These are phyloP conservation scores for Fusarium staphyleae DNA, from an alignment of 2,329 filamentous ascomycete genomes.

Conservation along the genomic window DNA sequence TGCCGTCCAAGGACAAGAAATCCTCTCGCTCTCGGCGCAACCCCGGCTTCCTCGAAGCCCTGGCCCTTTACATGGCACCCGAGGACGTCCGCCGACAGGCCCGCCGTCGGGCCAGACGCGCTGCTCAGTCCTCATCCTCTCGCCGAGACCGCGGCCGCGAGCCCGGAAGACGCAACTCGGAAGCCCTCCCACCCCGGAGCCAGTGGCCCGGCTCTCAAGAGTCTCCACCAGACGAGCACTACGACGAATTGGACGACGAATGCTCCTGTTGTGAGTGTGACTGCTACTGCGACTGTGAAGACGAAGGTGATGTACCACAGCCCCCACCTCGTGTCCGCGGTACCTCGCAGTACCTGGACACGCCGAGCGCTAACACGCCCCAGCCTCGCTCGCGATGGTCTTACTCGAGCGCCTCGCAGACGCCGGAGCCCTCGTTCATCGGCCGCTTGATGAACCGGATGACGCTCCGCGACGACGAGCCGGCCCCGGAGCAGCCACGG, in stretches of 20 bases:
- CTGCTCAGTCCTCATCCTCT: neutral
- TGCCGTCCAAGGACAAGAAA: neutral
- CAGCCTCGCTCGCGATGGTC: conserved; percentile 14
- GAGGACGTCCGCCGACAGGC: neutral
- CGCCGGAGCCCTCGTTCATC: neutral
- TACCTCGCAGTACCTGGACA: neutral
- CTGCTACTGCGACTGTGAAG: neutral
- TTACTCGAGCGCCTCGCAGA: neutral
- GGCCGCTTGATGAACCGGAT: neutral
- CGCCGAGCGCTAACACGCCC: neutral
- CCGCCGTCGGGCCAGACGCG: neutral
- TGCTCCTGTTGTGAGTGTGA: neutral
- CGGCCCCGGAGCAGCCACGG: neutral
- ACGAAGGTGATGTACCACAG: neutral
- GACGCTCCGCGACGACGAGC: neutral
- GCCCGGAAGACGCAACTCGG: neutral
- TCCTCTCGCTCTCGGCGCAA: neutral
- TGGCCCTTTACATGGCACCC: conserved; percentile 10
- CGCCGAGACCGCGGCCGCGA: neutral
- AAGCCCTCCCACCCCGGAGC: neutral
- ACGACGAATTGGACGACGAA: neutral
- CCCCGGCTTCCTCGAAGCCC: conserved; percentile 14
- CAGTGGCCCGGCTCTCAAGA: neutral
- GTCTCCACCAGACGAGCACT: neutral
- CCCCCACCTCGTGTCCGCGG: no score